Conservation (phyloP, 179 eudicot species). For the Beta macrorhiza region DNA sequence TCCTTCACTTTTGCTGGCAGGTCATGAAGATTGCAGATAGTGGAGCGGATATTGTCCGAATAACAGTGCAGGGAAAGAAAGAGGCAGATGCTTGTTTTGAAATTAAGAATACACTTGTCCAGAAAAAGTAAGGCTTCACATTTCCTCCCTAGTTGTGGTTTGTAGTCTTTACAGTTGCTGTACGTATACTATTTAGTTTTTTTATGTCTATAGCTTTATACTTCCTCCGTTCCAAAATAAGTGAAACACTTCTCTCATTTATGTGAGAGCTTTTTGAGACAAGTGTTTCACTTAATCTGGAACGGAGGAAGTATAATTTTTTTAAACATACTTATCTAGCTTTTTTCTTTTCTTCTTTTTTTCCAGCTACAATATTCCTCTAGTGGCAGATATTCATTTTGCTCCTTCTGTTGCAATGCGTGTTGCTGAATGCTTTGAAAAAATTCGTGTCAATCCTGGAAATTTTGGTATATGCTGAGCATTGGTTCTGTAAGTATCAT, state of each 20-base stretch:
- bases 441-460: slow-evolving; percentile 98
- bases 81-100: slow-evolving; percentile 99
- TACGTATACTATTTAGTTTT: background rate
- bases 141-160: slow-evolving; percentile 2
- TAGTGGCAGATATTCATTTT: slow-evolving; percentile 97
- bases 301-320: no score
- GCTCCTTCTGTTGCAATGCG: slow-evolving; percentile 94
- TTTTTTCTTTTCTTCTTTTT: slow-evolving; percentile 9
- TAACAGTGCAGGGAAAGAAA: slow-evolving; percentile 94
- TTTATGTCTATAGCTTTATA: background rate
- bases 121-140: slow-evolving; percentile 66
- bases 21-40: slow-evolving; percentile 93
- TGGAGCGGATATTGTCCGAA: slow-evolving; percentile 95
- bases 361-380: slow-evolving; percentile 90
- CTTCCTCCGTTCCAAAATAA: no score
- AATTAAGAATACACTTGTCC: slow-evolving; percentile 89
- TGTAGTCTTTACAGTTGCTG: background rate
- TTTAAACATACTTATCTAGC: background rate
- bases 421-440: slow-evolving; percentile 95
- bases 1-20: slow-evolving; percentile 34
- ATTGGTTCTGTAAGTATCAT: slow-evolving; percentile 15
- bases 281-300: no score
- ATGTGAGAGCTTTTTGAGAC: no score
- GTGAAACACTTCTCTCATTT: no score
- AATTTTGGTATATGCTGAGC: slow-evolving; percentile 70